A percentile compares a stretch with the other conserved stretches of the same genome.
phyloP scores from a whole-genome alignment of 805 yeast genomes.

The Saturnispora hagleri region DNA sequence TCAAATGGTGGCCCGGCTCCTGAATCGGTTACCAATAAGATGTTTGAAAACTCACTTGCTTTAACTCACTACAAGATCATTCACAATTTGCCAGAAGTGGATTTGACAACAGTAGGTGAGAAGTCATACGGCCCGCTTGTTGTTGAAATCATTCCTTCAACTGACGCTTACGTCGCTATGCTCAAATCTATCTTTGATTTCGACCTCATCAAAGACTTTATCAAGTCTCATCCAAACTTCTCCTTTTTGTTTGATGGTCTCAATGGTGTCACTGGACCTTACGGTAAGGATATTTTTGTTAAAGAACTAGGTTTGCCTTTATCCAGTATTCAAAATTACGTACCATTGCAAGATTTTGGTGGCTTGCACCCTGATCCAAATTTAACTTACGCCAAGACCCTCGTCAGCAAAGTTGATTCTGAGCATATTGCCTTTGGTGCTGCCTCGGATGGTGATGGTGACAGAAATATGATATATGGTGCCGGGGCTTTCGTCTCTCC shows the following conservation, averaged over 20 bases:
- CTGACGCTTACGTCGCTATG: constrained; percentile 67
- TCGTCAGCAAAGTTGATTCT: constrained; percentile 78
- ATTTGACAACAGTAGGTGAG: constrained; percentile 49
- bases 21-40: constrained; percentile 82
- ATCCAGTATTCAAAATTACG: constrained; percentile 65
- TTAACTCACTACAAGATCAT: constrained; percentile 54
- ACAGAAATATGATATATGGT: constrained; percentile 97
- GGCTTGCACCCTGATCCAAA: constrained; percentile 98
- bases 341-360: constrained; percentile 85
- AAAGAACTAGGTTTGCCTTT: constrained; percentile 74
- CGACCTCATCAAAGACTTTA: constrained; percentile 63
- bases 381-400: constrained; percentile 82
- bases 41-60: constrained; percentile 57
- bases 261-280: constrained; percentile 96
- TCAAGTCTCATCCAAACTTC: constrained; percentile 48
- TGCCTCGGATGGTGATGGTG: constrained; percentile 99
- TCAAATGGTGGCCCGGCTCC: constrained; percentile 99
- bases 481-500: constrained; percentile 92
- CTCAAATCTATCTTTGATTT: constrained; percentile 85
- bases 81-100: constrained; percentile 52
- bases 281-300: constrained; percentile 75
- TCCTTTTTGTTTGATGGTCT: constrained; percentile 79
- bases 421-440: constrained; percentile 89
- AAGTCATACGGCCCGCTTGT: constrained; percentile 47
- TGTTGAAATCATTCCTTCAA: constrained; percentile 78